Conservation (phyloP, 345 rosid genomes). For the Pseudoturritis turrita region DNA sequence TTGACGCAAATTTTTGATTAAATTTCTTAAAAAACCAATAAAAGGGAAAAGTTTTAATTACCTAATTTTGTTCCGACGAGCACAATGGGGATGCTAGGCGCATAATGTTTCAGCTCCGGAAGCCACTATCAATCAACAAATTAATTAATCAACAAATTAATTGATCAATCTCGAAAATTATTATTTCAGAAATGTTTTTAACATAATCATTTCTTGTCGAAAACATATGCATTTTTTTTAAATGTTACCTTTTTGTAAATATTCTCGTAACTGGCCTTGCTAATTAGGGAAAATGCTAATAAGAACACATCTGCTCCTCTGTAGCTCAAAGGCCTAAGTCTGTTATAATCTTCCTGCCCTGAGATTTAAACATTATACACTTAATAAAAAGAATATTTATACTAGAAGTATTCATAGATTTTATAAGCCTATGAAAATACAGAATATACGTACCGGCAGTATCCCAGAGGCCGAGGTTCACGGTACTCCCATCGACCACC, state of each 20-base stretch:
- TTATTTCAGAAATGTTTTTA: not conserved
- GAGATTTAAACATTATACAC: slow-evolving; percentile 1
- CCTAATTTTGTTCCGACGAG: slow-evolving; percentile 85
- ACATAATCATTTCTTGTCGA: not conserved
- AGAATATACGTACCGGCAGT: slow-evolving; percentile 85
- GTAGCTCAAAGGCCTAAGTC: slow-evolving; percentile 75
- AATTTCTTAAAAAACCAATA: not conserved
- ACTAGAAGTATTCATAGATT: not conserved
- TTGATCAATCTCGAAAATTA: not conserved
- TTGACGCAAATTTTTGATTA: not conserved
- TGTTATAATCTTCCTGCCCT: slow-evolving; percentile 89
- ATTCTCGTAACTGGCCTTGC: slow-evolving; percentile 84
- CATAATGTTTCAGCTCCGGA: slow-evolving; percentile 71
- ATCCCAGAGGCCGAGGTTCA: slow-evolving; percentile 89
- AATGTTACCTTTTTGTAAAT: slow-evolving; percentile 56
- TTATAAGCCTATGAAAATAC: too few relatives aligned
- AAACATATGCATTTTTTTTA: not conserved
- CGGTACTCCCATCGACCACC: slow-evolving; percentile 72
- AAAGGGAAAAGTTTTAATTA: slow-evolving; percentile 3
- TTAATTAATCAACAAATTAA: not conserved
- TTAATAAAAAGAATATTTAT: not conserved
- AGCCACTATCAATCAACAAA: slow-evolving; percentile 50
- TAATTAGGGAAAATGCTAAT: slow-evolving; percentile 68
- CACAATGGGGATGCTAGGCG: slow-evolving; percentile 69
- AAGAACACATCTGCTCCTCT: slow-evolving; percentile 89